Base-by-base conservation (phyloP, 257 asterid genomes). In the Ligustrum vulgare region DNA sequence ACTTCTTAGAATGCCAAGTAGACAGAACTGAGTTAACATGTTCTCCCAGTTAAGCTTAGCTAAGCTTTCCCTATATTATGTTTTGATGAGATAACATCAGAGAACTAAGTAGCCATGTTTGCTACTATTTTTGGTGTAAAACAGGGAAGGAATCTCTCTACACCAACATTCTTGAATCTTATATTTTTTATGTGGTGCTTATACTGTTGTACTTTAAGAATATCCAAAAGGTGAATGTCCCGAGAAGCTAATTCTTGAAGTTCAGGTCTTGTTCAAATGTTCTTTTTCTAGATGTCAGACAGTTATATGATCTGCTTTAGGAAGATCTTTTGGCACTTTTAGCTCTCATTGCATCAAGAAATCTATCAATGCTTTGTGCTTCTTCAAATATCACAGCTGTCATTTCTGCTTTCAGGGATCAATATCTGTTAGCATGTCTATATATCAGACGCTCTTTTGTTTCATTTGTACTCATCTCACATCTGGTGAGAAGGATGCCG, bases 371-470 rank as follows among this genome's bases (percentile, higher is more conserved):
- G 66, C 66, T 58, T 58, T 23, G 15, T 58, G 34, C 66, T 76
- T 41, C 5, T 41, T 41, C 49, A 41, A 41, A 41, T 41, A 41
- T 41, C 49, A 41, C 47, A 20, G 73, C 34, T 31, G 54, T 34
- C 22, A 6, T 69, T 83, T 31, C 77, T 31, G 47, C 70, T 77
- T 81, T 64, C 88, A 95, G 99, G 99, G 99, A 87, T 88, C 99
- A 20, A 72, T 95, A 83, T 86, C 99, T 70, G 97, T 95, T 75
- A 93, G 99, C 80, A 87, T 95, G 98, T 91, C 99, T 34, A 78
- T 95, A 80, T 86, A 95, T 88, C 99, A 95, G 89, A 93, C 99
- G 3, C 86, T 90, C 84, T 88, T 88, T 85, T 95, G 99, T 79
- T 90, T 95, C 72, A 49, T 95, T 15, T 95, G 99, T 73, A 71